A percentile compares a stretch with the other conserved stretches of the same genome.
Evolutionary conservation across 2,329 filamentous ascomycete genomes (phyloP).

Genomic region (Beauveria varroae): DNA sequence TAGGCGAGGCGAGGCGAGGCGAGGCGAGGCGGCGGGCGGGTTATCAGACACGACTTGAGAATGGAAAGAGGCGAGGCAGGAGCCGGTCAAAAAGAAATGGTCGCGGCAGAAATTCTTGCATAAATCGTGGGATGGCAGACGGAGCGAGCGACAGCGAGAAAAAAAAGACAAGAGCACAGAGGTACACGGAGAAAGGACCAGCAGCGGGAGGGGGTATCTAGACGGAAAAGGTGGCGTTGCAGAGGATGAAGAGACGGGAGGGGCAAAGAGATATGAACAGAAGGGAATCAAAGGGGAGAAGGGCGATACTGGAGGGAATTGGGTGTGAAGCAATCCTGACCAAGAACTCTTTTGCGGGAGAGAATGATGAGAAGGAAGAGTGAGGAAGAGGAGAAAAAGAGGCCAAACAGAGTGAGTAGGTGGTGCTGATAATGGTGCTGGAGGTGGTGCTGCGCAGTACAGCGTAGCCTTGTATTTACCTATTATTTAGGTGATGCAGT

Average conservation of each 20-base stretch:
- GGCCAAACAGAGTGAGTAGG: conserved; percentile 1
- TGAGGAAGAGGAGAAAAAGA: conserved; percentile 6
- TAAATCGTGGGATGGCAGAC: not conserved
- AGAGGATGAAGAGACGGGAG: conserved; percentile 16
- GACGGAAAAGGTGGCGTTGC: conserved; percentile 9
- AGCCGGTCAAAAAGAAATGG: not conserved
- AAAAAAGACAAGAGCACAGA: not conserved
- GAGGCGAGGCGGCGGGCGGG: not conserved
- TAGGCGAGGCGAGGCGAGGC: not conserved
- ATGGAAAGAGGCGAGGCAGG: not conserved
- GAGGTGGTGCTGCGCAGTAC: not conserved
- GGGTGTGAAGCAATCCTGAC: conserved; percentile 22
- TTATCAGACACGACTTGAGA: not conserved
- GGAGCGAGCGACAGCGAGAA: conserved; percentile 7
- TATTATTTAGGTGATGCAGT: not conserved
- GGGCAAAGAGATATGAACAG: conserved; percentile 16
- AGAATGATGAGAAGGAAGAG: conserved; percentile 15
- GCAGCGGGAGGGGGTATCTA: conserved; percentile 7
- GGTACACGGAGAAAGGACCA: not conserved
- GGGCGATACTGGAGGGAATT: conserved; percentile 13
- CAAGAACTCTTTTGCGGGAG: conserved; percentile 20
- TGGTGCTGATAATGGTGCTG: not conserved
- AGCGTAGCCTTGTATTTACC: not conserved
- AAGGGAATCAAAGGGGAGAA: conserved; percentile 14
- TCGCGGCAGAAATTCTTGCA: not conserved